These are phyloP conservation scores for Pichia eremophila DNA, from an alignment of 805 yeast genomes.

Conservation along the genomic window DNA sequence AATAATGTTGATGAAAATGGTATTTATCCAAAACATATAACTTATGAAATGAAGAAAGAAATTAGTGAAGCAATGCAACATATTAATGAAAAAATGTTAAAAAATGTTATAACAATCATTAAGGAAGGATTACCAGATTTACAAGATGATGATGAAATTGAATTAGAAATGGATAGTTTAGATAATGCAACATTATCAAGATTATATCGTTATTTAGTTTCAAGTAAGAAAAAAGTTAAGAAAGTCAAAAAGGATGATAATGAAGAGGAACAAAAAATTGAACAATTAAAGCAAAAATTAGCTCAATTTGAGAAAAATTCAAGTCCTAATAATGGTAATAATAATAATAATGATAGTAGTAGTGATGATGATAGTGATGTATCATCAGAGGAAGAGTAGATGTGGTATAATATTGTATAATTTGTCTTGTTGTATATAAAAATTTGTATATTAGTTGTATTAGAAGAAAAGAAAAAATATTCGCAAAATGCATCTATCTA, in stretches of 20 bases:
- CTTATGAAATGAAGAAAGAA: slow-evolving; percentile 95
- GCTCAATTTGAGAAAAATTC: slow-evolving; percentile 52
- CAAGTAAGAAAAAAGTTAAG: slow-evolving; percentile 30
- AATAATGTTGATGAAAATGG: slow-evolving; percentile 30
- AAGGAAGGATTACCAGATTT: slow-evolving; percentile 65
- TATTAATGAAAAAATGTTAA: slow-evolving; percentile 67
- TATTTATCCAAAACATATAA: slow-evolving; percentile 38
- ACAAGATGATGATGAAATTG: slow-evolving; percentile 84
- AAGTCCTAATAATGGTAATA: slow-evolving; percentile 26
- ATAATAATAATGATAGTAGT: neutral
- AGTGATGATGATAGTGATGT: slow-evolving; percentile 40
- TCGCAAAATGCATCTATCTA: too few species aligned
- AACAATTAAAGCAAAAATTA: slow-evolving; percentile 61
- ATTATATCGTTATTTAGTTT: slow-evolving; percentile 73
- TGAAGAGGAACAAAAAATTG: slow-evolving; percentile 66
- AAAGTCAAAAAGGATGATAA: slow-evolving; percentile 34
- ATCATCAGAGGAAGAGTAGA: slow-evolving; percentile 23
- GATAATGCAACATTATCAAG: slow-evolving; percentile 77
- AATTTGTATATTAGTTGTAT: neutral
- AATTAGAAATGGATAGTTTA: slow-evolving; percentile 88
- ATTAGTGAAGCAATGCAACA: slow-evolving; percentile 78
- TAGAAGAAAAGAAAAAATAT: neutral
- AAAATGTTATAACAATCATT: slow-evolving; percentile 75
- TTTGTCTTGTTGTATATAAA: slow-evolving; percentile 5
- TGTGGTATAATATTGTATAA: neutral